Evolutionary conservation across 108 stramenopile species (phyloP), one percentile per base, ranked within the genome.

Genomic region (Fistulifera pelliculosa): DNA sequence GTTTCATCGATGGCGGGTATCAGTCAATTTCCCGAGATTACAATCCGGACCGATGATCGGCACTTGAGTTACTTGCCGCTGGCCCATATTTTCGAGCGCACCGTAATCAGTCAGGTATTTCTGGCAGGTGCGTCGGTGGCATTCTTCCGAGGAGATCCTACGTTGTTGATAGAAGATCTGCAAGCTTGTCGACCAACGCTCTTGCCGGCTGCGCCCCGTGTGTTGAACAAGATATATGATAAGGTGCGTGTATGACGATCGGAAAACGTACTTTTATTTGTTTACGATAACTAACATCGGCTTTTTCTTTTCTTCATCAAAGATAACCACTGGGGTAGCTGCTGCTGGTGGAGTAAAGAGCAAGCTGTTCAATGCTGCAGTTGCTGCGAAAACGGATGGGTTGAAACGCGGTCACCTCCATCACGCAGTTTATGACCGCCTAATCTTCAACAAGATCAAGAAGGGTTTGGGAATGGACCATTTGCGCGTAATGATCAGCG

Each of bases 81-180:
- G 38, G 90, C 97, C 2, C 97, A 98, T 71, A 94, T 97, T 52
- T 95, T 95, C 68, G 97, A 96, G 74, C 77, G 93, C 7, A 66
- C 77, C 26, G 71, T 95, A 27, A 42, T 69, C 22, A 50, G 52
- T 31, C 81, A 76, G 55, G 61, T 90, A 19, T 73, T 90, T 40
- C 40, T 61, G 8, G 50, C 42, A 16, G 93, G 93, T 10, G 92
- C 77, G 22, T 78, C 79, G 26, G 79, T 92, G 44, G 93, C 80
- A n/a, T 96, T 94, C 63, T 91, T 65, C 49, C 73, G 82, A 1
- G 96, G 93, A 10, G 83, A 91, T 63, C 77, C 90, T n/a, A 41
- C 71, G 24, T 60, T 70, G 1, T 60, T 96, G 41, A 75, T 88
- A 45, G 90, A 90, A 55, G 96, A 94, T 64, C 50, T 93, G 21